Evolutionary conservation across 768 basidiomycete species (phyloP).

Genomic region (Pleurotus platypus): DNA sequence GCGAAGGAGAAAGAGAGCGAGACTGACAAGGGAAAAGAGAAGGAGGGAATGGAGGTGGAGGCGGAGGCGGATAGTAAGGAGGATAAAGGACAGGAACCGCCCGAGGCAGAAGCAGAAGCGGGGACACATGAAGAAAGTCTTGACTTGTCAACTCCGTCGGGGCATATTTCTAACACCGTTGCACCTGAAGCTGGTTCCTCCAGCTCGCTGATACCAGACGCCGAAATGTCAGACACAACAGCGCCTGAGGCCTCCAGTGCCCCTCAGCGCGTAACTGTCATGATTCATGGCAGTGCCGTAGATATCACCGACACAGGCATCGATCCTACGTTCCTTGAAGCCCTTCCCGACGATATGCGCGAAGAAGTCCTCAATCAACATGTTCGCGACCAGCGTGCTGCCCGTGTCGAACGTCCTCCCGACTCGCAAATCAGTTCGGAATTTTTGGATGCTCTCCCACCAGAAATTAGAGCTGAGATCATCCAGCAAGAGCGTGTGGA

Average conservation of each 20-base stretch:
- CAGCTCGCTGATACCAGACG: not conserved
- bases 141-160: slow-evolving; percentile 16
- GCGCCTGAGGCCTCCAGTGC: slow-evolving; percentile 22
- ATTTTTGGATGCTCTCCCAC: slow-evolving; percentile 94
- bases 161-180: slow-evolving; percentile 33
- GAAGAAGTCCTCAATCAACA: slow-evolving; percentile 98
- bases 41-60: slow-evolving; percentile 10
- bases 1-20: slow-evolving; percentile 13
- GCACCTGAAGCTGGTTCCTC: slow-evolving; percentile 29
- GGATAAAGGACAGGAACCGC: not conserved
- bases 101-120: slow-evolving; percentile 17
- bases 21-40: slow-evolving; percentile 5
- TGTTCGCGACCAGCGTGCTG: slow-evolving; percentile 84
- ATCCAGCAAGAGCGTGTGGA: slow-evolving; percentile 93
- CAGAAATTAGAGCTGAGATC: slow-evolving; percentile 95
- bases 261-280: slow-evolving; percentile 76
- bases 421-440: slow-evolving; percentile 92
- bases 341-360: slow-evolving; percentile 96
- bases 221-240: slow-evolving; percentile 2
- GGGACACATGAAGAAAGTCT: slow-evolving; percentile 1
- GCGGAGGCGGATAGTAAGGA: slow-evolving; percentile 8
- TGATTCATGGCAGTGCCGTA: slow-evolving; percentile 87
- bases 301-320: slow-evolving; percentile 99
- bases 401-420: slow-evolving; percentile 66
- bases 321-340: slow-evolving; percentile 96